A percentile compares a stretch with the other conserved stretches of the same genome.
Evolutionary conservation across 768 basidiomycete species (phyloP).

Genomic region (Macrolepiota fuliginosa): DNA sequence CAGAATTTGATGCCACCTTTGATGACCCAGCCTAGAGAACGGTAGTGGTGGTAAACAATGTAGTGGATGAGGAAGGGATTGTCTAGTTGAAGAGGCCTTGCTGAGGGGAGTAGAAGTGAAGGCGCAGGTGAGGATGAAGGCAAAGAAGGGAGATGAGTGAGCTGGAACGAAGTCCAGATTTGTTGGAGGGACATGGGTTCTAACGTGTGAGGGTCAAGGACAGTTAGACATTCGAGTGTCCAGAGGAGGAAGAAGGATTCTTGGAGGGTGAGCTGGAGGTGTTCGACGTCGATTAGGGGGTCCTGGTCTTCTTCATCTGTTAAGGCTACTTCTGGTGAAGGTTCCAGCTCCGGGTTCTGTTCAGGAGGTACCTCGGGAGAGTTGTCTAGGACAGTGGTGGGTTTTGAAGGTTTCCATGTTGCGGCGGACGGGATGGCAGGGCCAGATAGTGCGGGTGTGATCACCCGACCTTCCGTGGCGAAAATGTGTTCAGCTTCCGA

Average conservation of each 20-base stretch:
- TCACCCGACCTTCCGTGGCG: constrained; percentile 61
- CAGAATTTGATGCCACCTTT: constrained; percentile 98
- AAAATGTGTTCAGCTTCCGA: constrained; percentile 80
- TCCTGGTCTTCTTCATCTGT: constrained; percentile 45
- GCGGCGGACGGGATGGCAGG: constrained; percentile 74
- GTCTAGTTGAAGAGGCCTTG: constrained; percentile 56
- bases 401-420: constrained; percentile 62
- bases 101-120: constrained; percentile 21
- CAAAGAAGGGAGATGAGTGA: constrained; percentile 42
- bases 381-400: constrained; percentile 18
- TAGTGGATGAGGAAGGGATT: constrained; percentile 93
- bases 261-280: constrained; percentile 84
- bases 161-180: constrained; percentile 67
- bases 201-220: constrained; percentile 62
- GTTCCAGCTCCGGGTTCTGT: constrained; percentile 24
- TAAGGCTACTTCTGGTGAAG: constrained; percentile 15
- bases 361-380: constrained; percentile 18
- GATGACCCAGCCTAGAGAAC: constrained; percentile 96
- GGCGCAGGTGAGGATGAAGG: constrained; percentile 17
- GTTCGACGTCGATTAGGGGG: constrained; percentile 73
- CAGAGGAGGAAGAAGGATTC: constrained; percentile 90
- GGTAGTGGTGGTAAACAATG: constrained; percentile 89
- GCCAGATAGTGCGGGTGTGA: constrained; percentile 56
- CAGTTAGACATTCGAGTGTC: constrained; percentile 77
- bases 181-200: constrained; percentile 52